Evolutionary conservation across 352 stramenopile species (phyloP).

Genomic region (Globisporangium paddicum): DNA sequence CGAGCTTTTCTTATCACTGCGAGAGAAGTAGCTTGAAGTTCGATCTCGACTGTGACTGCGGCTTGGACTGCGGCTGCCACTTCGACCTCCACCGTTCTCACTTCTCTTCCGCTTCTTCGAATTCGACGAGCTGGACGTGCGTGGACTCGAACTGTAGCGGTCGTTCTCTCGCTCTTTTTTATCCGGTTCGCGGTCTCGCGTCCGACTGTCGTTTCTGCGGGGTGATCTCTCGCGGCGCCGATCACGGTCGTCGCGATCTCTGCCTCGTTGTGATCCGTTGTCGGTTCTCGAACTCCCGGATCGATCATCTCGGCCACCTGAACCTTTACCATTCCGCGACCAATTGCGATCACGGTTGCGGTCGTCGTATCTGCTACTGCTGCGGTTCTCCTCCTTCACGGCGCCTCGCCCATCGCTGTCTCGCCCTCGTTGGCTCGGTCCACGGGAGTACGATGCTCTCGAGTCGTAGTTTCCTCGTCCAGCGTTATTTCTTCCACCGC

Average conservation of each 20-base stretch:
- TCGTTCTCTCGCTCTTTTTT: constrained; percentile 23
- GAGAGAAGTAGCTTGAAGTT: constrained; percentile 12
- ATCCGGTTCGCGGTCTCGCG: constrained; percentile 27
- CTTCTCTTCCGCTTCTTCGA: constrained; percentile 38
- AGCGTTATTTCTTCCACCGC: constrained; percentile 10
- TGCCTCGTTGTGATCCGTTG: constrained; percentile 4
- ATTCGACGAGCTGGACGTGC: constrained; percentile 22
- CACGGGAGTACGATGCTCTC: constrained; percentile 6
- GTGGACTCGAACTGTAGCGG: constrained; percentile 30
- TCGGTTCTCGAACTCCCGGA: constrained; percentile 8
- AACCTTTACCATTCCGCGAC: constrained; percentile 9
- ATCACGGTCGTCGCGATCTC: constrained; percentile 10
- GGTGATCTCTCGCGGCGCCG: constrained; percentile 13
- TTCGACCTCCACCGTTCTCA: constrained; percentile 24
- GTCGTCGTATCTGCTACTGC: constrained; percentile 17
- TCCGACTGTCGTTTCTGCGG: constrained; percentile 10
- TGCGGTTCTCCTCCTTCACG: constrained; percentile 15
- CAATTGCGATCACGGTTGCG: constrained; percentile 14
- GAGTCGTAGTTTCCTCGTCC: constrained; percentile 6
- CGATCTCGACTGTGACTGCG: constrained; percentile 36
- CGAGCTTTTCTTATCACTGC: constrained; percentile 7
- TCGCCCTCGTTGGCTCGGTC: constrained; percentile 9
- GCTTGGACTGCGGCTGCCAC: constrained; percentile 34
- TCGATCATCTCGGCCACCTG: constrained; percentile 13
- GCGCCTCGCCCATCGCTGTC: constrained; percentile 7